Base-by-base conservation (phyloP, 2,329 filamentous ascomycete species). In the Beauveria sp. region DNA sequence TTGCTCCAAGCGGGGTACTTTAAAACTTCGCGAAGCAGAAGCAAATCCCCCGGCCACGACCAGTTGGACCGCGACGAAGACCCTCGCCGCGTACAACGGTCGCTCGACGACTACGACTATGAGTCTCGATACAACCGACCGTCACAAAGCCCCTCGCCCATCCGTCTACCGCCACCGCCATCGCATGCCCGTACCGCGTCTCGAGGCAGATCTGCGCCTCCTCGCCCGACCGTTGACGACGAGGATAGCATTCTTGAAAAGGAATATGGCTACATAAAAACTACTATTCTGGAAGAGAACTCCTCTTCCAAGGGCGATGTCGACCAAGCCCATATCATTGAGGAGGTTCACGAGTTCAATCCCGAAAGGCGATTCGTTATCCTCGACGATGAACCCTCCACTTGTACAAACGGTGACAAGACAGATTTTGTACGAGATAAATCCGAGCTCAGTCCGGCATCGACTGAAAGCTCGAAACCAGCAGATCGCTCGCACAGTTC, bases 191-290 rank as follows among this genome's bases (percentile, higher is more conserved):
- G 40, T 26, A 1, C 28, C 42, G 16, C 28, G 10, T 49, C 51
- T 5, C 50, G 45, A 30, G 20, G 51, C 51, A 38, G 26, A 10
- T 22, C 58, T 30, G 20, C 34, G 69, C 86, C 87, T 6, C 88
- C 87, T 1, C 78, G 79, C 20, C 86, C 88, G 4, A 85, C 73
- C 42, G 87, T 88, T 53, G 89, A 93, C 70, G 88, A 92, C 69
- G 89, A 91, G 71, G 75, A 70, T 18, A 79, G 77, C 16, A 83
- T 88, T 8, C 72, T 90, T 43, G 81, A 81, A 6, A 84, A 80
- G 70, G 89, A 92, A 69, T 73, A 83, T 67, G 77, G 78, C 28
- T 73, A 73, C 30, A 56, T 58, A 12, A 66, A 69, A 40, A 66
- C 72, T 42, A 63, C 71, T 43, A 66, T 63, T 12, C 42, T 51